These are phyloP conservation scores for Amorphotheca resinae DNA, from an alignment of 495 filamentous ascomycete species.

Conservation along the genomic window DNA sequence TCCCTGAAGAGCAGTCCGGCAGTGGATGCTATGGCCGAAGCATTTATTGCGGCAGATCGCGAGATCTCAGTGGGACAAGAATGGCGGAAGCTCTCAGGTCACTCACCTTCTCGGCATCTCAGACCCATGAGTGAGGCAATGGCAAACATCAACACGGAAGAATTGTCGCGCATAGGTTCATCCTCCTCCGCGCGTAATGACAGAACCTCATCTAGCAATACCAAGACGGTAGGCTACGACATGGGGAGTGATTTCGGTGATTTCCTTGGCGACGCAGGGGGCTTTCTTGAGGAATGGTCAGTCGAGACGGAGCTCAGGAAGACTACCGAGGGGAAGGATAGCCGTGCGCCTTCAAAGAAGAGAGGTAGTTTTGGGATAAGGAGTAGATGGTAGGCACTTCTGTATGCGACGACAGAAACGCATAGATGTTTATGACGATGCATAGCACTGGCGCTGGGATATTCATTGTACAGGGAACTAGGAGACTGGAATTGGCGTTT, in stretches of 20 bases:
- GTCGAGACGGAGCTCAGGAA: conserved; percentile 17
- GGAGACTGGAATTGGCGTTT: no score
- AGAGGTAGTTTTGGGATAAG: conserved; percentile 11
- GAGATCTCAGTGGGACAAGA: conserved; percentile 2
- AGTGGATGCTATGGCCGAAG: conserved; percentile 17
- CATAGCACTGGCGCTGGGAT: no score
- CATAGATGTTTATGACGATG: no score
- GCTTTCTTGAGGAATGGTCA: conserved; percentile 19
- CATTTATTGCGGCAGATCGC: conserved; percentile 18
- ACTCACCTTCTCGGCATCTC: conserved; percentile 4
- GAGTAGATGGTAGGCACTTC: neutral
- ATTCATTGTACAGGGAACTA: no score
- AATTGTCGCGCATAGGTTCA: neutral
- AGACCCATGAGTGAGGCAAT: conserved; percentile 1
- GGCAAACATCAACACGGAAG: neutral
- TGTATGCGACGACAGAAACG: no score
- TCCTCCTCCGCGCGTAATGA: neutral
- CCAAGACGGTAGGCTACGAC: neutral
- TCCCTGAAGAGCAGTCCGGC: conserved; percentile 11
- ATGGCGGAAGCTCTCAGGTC: no score
- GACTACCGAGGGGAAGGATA: neutral
- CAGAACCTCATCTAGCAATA: neutral
- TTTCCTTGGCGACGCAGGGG: conserved; percentile 8
- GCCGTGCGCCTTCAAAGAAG: conserved; percentile 1
- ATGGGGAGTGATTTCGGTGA: conserved; percentile 11